Base-by-base conservation (phyloP, 2,329 filamentous ascomycete species). In the Colletotrichum simmondsii region DNA sequence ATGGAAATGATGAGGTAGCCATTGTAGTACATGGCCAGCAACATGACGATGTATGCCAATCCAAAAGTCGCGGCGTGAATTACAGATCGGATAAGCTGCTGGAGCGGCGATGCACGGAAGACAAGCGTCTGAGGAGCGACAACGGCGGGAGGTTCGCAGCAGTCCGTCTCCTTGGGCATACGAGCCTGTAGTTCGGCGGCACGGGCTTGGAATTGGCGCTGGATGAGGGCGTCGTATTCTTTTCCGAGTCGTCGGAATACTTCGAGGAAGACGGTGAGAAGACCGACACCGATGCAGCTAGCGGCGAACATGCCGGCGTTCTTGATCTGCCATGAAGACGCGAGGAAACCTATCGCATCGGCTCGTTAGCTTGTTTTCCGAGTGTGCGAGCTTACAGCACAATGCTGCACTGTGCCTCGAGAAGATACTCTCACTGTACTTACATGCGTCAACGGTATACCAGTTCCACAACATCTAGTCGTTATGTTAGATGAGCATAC, bases 391-490 rank as follows among this genome's bases (percentile, higher is more conserved):
- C 16, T 37, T 12, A 52, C 14, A 46, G 4, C 32, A 37, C 8
- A 22, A 26, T 2, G 24, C n/a, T 54, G 30, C 12, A 26, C 26
- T 28, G 12, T 22, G 8, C 46, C n/a, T 30, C 7, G 22, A 52
- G n/a, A 11, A 19, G 16, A 3, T 37, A 66, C 42, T 28, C 52
- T 67, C 30, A 46, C 46, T n/a, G 32, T 57, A 35, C 78, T 11
- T 78, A 80, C 84, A 85, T 37, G 83, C 78, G 67, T 83, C 83
- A 70, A 83, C 79, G 0, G 82, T 84, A 74, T 84, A 80, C 82
- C 83, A 85, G 75, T 85, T 85, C 82, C 83, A 85, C 22, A 85
- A 75, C 84, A 86, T 86, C 84, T 85, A 68, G n/a, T n/a, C 4
- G 28, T 3, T 11, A n/a, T 11, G n/a, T 71, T 37, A 68, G 64